phyloP scores from a whole-genome alignment of 345 rosid species.

The Eucalyptus tenuipes region DNA sequence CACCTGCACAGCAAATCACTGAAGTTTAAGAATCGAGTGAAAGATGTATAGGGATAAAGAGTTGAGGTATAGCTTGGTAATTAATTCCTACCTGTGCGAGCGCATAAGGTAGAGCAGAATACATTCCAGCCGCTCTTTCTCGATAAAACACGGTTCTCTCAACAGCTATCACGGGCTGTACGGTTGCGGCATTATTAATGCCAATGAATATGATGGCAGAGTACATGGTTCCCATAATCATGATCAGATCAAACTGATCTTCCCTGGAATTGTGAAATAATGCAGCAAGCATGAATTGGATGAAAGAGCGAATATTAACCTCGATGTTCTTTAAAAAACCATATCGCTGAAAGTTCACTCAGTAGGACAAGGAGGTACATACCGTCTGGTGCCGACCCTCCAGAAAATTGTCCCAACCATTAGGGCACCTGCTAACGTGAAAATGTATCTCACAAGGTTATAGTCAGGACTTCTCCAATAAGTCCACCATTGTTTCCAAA shows the following conservation, averaged over 20 bases:
- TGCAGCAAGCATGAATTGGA: not conserved
- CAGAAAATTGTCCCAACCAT: constrained; percentile 21
- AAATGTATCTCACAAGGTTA: constrained; percentile 17
- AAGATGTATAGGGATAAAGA: not conserved
- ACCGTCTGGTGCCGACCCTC: constrained; percentile 19
- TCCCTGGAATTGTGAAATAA: constrained; percentile 15
- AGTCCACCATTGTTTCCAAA: constrained; percentile 30
- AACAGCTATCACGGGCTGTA: constrained; percentile 54
- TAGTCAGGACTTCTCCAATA: constrained; percentile 38
- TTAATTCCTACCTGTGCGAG: constrained; percentile 35
- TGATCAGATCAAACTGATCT: constrained; percentile 28
- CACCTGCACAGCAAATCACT: constrained; percentile 31
- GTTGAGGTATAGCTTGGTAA: not conserved
- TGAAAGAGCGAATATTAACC: not conserved
- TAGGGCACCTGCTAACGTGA: constrained; percentile 15
- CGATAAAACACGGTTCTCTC: constrained; percentile 75
- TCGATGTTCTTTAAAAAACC: not conserved
- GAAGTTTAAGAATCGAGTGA: not conserved
- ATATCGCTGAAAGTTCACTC: not conserved
- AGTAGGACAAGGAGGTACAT: not conserved
- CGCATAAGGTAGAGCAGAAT: constrained; percentile 64
- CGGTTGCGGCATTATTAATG: constrained; percentile 50
- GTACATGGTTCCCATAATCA: constrained; percentile 73
- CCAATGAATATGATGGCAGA: constrained; percentile 51
- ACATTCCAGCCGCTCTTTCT: constrained; percentile 75